Evolutionary conservation across 2,329 filamentous ascomycete species (phyloP).

Genomic region (Monilinia laxa): DNA sequence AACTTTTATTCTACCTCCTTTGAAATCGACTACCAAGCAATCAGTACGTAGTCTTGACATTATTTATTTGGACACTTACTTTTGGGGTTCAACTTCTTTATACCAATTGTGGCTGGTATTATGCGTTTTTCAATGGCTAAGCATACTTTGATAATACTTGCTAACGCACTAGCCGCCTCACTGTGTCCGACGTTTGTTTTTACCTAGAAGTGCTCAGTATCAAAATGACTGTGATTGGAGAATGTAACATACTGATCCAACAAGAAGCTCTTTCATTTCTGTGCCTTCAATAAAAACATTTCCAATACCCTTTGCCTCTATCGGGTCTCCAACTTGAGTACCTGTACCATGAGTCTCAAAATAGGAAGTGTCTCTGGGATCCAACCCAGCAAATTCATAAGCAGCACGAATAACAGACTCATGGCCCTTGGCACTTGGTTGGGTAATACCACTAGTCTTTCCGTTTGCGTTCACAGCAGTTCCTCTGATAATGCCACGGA

Average conservation of each 20-base stretch:
- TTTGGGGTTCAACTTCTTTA: slow-evolving; percentile 19
- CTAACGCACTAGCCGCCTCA: slow-evolving; percentile 21
- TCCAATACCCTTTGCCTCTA: slow-evolving; percentile 8
- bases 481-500: slow-evolving; percentile 46
- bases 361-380: slow-evolving; percentile 19
- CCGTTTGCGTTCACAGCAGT: slow-evolving; percentile 45
- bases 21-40: slow-evolving; percentile 8
- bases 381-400: slow-evolving; percentile 19
- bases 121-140: slow-evolving; percentile 18
- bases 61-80: not conserved
- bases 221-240: not conserved
- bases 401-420: slow-evolving; percentile 8
- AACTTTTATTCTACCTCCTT: not conserved
- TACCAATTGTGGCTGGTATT: slow-evolving; percentile 11
- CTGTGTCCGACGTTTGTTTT: slow-evolving; percentile 24
- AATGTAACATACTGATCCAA: slow-evolving; percentile 13
- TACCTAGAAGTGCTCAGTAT: slow-evolving; percentile 28
- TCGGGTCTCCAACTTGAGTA: slow-evolving; percentile 21
- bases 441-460: slow-evolving; percentile 16
- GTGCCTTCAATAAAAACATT: slow-evolving; percentile 14
- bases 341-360: slow-evolving; percentile 21
- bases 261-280: not conserved
- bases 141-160: slow-evolving; percentile 22
- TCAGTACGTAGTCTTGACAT: not conserved
- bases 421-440: slow-evolving; percentile 49